phyloP scores from a whole-genome alignment of 371 early-diverging fungal species.

The Entomophthora muscae region DNA sequence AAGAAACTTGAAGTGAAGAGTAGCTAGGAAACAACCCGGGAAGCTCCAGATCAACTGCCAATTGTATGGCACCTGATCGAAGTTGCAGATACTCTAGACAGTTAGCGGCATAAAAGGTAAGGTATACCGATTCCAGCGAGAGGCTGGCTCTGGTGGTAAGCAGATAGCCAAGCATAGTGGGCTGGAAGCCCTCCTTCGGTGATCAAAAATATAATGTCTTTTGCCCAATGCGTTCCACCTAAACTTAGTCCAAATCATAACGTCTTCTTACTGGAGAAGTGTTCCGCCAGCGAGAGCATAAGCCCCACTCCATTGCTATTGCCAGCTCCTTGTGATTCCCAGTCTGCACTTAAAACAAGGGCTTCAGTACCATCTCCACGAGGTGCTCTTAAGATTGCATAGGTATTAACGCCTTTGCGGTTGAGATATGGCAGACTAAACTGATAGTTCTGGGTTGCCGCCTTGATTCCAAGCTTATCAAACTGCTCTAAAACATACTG shows the following conservation, averaged over 20 bases:
- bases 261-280: conserved; percentile 41
- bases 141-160: conserved; percentile 44
- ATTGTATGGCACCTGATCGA: conserved; percentile 57
- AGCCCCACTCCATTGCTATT: conserved; percentile 54
- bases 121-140: background rate
- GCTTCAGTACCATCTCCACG: conserved; percentile 83
- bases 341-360: conserved; percentile 32
- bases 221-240: conserved; percentile 69
- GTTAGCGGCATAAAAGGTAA: background rate
- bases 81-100: conserved; percentile 6
- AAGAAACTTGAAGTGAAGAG: conserved; percentile 51
- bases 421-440: background rate
- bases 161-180: conserved; percentile 73
- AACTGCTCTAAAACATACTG: background rate
- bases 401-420: conserved; percentile 48
- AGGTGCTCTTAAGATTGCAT: conserved; percentile 66
- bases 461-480: background rate
- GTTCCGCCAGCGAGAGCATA: conserved; percentile 51
- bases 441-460: background rate
- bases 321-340: conserved; percentile 7
- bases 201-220: conserved; percentile 76
- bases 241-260: background rate
- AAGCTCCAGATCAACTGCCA: conserved; percentile 76
- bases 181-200: conserved; percentile 57
- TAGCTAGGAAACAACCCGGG: conserved; percentile 43